phyloP scores from a whole-genome alignment of 176 grass and related monocot species.

The Thalia dealbata region DNA sequence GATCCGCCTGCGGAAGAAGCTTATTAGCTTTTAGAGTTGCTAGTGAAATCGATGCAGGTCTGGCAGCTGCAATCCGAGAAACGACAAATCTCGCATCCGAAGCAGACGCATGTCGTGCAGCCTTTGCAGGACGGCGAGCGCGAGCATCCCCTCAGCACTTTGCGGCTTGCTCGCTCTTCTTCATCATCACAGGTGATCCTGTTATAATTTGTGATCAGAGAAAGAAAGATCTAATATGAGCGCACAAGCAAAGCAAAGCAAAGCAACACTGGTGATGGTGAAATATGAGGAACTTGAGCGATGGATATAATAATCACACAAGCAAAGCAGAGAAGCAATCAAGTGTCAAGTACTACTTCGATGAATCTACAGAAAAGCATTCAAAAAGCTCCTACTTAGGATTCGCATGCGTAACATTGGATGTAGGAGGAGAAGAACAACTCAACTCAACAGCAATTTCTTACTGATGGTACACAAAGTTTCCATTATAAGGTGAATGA shows the following conservation, averaged over 20 bases:
- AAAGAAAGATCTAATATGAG: neutral
- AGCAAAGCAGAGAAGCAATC: too few species aligned
- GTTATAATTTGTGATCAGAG: neutral
- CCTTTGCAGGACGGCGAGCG: conserved; percentile 59
- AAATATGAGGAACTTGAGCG: neutral
- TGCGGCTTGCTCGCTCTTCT: conserved; percentile 81
- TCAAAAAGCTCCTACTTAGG: neutral
- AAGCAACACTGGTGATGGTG: neutral
- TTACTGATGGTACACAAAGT: too few species aligned
- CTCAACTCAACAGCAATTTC: too few species aligned
- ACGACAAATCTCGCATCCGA: conserved; percentile 79
- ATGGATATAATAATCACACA: too few species aligned
- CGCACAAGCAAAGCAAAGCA: too few species aligned
- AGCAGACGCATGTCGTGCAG: conserved; percentile 88
- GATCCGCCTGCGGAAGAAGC: neutral
- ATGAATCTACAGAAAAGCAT: too few species aligned
- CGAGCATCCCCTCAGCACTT: conserved; percentile 66
- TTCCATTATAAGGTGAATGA: too few species aligned
- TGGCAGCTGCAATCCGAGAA: conserved; percentile 88
- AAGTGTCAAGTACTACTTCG: too few species aligned
- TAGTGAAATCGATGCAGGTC: conserved; percentile 81
- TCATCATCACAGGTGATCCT: conserved; percentile 71
- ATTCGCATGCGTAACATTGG: neutral
- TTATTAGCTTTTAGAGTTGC: conserved; percentile 26
- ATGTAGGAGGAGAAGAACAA: neutral